phyloP scores from a whole-genome alignment of 768 basidiomycete species.

The Kwoniella heveanensis region DNA sequence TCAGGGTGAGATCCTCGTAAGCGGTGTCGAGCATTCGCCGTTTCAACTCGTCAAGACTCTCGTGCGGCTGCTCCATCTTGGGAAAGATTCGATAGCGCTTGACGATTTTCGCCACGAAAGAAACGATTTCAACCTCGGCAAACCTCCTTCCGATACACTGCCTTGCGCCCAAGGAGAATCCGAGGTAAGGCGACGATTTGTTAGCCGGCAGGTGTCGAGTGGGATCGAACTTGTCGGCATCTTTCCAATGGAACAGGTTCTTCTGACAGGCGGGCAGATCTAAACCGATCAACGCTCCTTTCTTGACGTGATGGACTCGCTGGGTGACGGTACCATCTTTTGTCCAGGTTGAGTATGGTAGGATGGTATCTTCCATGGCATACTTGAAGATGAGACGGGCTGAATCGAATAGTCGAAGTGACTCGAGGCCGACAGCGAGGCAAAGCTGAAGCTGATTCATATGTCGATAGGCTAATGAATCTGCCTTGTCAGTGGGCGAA shows the following conservation, averaged over 20 bases:
- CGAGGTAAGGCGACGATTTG: slow-evolving; percentile 11
- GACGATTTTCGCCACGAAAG: slow-evolving; percentile 18
- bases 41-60: slow-evolving; percentile 25
- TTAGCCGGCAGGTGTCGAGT: not conserved
- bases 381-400: slow-evolving; percentile 33
- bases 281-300: slow-evolving; percentile 30
- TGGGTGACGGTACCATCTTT: slow-evolving; percentile 14
- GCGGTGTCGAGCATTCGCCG: slow-evolving; percentile 32
- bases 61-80: slow-evolving; percentile 13
- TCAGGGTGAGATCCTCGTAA: slow-evolving; percentile 36
- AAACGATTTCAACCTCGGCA: slow-evolving; percentile 38
- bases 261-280: slow-evolving; percentile 29
- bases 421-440: slow-evolving; percentile 25
- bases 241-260: slow-evolving; percentile 30
- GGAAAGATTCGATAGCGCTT: slow-evolving; percentile 20
- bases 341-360: slow-evolving; percentile 38
- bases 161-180: slow-evolving; percentile 26
- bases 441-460: slow-evolving; percentile 20
- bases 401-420: slow-evolving; percentile 32
- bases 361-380: slow-evolving; percentile 22
- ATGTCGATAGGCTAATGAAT: slow-evolving; percentile 32
- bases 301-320: slow-evolving; percentile 22
- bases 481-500: not conserved
- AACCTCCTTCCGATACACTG: slow-evolving; percentile 39
- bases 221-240: slow-evolving; percentile 3